A percentile compares a stretch with the other conserved stretches of the same genome.
Conservation (phyloP, 495 filamentous ascomycete species). For the Recurvomyces mirabilis region DNA sequence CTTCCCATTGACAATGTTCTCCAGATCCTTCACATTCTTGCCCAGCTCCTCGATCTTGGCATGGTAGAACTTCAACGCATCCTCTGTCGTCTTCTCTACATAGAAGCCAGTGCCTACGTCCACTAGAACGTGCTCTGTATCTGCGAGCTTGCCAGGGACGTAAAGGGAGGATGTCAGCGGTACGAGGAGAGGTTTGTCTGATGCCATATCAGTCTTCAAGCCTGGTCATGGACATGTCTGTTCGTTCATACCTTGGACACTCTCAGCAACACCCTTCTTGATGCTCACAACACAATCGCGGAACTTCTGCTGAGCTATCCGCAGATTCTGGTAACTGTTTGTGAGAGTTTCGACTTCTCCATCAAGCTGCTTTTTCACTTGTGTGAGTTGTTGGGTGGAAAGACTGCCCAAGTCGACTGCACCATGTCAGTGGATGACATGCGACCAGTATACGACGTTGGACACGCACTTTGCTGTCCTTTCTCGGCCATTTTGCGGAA, state of each 20-base stretch:
- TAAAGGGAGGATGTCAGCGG: conserved; percentile 89
- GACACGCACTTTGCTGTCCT: conserved; percentile 15
- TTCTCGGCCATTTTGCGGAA: conserved; percentile 3
- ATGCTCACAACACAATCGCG: conserved; percentile 73
- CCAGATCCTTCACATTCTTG: conserved; percentile 69
- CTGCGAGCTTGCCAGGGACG: conserved; percentile 69
- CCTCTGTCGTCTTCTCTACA: conserved; percentile 78
- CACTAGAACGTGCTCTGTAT: conserved; percentile 72
- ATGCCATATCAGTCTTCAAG: no score
- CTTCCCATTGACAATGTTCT: conserved; percentile 77
- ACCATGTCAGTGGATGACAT: neutral
- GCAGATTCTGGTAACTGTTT: conserved; percentile 74
- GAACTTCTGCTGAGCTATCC: conserved; percentile 82
- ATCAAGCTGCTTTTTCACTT: conserved; percentile 88
- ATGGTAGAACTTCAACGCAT: conserved; percentile 75
- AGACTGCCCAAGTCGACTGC: conserved; percentile 55
- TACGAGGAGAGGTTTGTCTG: conserved; percentile 64
- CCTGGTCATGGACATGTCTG: no score
- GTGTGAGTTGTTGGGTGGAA: conserved; percentile 43
- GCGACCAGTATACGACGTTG: neutral
- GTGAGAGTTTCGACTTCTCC: conserved; percentile 90
- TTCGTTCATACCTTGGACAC: conserved; percentile 32
- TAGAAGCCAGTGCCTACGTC: conserved; percentile 96
- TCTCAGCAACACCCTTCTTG: conserved; percentile 21
- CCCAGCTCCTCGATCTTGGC: conserved; percentile 71